Evolutionary conservation across 2,329 filamentous ascomycete species (phyloP), one percentile per base, ranked within the genome.

Genomic region (Aspergillus amoenus): DNA sequence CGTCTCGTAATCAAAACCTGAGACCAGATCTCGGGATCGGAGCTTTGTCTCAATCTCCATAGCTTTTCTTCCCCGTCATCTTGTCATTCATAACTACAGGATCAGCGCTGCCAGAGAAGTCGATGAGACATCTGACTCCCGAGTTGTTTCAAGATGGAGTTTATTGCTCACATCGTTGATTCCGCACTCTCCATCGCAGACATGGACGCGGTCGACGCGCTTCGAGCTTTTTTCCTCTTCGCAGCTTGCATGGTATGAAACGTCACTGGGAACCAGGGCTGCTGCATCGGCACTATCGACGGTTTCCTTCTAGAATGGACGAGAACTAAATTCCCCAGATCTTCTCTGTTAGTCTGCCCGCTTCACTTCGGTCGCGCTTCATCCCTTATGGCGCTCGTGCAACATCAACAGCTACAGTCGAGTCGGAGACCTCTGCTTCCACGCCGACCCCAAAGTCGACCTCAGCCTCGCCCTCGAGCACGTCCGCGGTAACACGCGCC

Each of bases 311-410:
- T 58, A 56, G 59, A 56, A 63, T 60, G 52, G 53, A 63, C 61
- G 60, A 48, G 55, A 53, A 55, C 65, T 56, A 61, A 62, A 57
- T 50, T 27, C 55, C 50, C 56, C 66, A 79, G 71, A 75, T 84
- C 34, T 68, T 87, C 52, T 68, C 80, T 48, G 73, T 84, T 59
- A 80, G 79, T 68, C 70, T 76, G 60, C 71, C 82, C 42, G 79
- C 82, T 57, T 69, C 78, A 43, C 73, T 87, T 48, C 78, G 78
- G 62, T 64, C 67, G 56, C 83, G 84, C 52, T 87, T 87, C 69
- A 76, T 88, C 50, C 73, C 79, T 47, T 88, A 88, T 69, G 85
- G 85, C 53, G 79, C 84, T 53, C 81, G 84, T 66, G 74, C 80
- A 17, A 71, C 65, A 45, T 61, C 67, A 34, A 58, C 54, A 59